Conservation (phyloP, 805 yeast genomes). For the Brettanomyces sp. region DNA sequence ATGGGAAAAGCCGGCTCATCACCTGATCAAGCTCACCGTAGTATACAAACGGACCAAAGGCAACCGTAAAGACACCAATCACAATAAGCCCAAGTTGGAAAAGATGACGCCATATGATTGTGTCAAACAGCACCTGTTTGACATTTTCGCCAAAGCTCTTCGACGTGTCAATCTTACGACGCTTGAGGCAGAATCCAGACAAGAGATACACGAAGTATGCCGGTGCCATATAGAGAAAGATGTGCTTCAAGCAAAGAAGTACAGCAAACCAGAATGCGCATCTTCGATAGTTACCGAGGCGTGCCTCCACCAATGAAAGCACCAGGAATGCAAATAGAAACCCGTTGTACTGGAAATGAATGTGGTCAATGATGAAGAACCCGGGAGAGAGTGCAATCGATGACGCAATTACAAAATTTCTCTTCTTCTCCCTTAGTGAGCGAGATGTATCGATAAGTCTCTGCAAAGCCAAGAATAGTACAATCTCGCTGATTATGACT, state of each 20-base stretch:
- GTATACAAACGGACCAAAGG: slow-evolving; percentile 73
- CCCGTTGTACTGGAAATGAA: slow-evolving; percentile 96
- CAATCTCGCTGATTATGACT: slow-evolving; percentile 68
- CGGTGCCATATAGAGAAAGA: slow-evolving; percentile 87
- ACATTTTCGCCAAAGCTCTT: slow-evolving; percentile 1
- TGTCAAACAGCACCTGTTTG: slow-evolving; percentile 6
- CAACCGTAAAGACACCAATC: slow-evolving; percentile 46
- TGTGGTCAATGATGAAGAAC: slow-evolving; percentile 81
- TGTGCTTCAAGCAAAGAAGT: slow-evolving; percentile 88
- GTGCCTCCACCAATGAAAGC: slow-evolving; percentile 64
- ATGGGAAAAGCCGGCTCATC: slow-evolving; percentile 72
- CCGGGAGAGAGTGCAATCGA: slow-evolving; percentile 87
- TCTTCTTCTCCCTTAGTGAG: slow-evolving; percentile 27
- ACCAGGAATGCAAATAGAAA: slow-evolving; percentile 81
- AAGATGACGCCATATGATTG: slow-evolving; percentile 46
- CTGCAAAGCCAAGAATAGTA: slow-evolving; percentile 63
- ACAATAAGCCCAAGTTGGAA: slow-evolving; percentile 58
- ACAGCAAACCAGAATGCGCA: slow-evolving; percentile 66
- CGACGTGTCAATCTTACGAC: slow-evolving; percentile 13
- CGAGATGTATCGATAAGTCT: slow-evolving; percentile 49
- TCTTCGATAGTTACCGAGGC: slow-evolving; percentile 42
- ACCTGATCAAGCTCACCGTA: slow-evolving; percentile 56
- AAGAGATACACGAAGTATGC: slow-evolving; percentile 78
- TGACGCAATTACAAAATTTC: slow-evolving; percentile 68
- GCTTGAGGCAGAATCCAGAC: slow-evolving; percentile 59